phyloP scores from a whole-genome alignment of 192 early-diverging fungal genomes.

The Coemansia sp. region DNA sequence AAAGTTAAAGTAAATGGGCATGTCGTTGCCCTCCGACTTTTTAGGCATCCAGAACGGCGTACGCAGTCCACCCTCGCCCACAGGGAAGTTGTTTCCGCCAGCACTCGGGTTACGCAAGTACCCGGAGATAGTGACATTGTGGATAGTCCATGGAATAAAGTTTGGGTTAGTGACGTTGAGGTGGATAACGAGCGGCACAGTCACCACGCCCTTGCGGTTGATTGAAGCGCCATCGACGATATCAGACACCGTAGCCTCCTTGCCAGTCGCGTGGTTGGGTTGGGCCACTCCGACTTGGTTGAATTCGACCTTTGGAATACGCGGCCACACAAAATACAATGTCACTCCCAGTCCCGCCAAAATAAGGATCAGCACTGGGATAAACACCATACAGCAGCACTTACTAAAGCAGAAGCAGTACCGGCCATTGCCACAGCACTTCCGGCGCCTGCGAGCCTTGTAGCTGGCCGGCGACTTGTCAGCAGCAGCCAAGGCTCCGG shows the following conservation, averaged over 20 bases:
- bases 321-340: slow-evolving; percentile 57
- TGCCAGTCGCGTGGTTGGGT: background rate
- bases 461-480: slow-evolving; percentile 28
- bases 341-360: slow-evolving; percentile 53
- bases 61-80: slow-evolving; percentile 49
- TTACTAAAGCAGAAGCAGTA: slow-evolving; percentile 58
- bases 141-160: slow-evolving; percentile 60
- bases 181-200: slow-evolving; percentile 56
- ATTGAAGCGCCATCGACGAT: slow-evolving; percentile 33
- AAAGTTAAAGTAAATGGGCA: slow-evolving; percentile 56
- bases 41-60: slow-evolving; percentile 55
- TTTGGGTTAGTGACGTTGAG: slow-evolving; percentile 59
- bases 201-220: slow-evolving; percentile 53
- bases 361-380: slow-evolving; percentile 43
- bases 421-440: slow-evolving; percentile 52
- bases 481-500: slow-evolving; percentile 11
- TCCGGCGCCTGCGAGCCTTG: slow-evolving; percentile 17
- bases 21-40: slow-evolving; percentile 31
- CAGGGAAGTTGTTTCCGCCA: slow-evolving; percentile 45
- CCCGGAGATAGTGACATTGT: slow-evolving; percentile 57
- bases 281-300: slow-evolving; percentile 34
- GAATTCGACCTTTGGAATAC: slow-evolving; percentile 49
- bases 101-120: slow-evolving; percentile 30
- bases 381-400: slow-evolving; percentile 47
- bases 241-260: slow-evolving; percentile 19